These are phyloP conservation scores for Aspergillus candidus DNA, from an alignment of 2,329 filamentous ascomycete species.

Conservation along the genomic window DNA sequence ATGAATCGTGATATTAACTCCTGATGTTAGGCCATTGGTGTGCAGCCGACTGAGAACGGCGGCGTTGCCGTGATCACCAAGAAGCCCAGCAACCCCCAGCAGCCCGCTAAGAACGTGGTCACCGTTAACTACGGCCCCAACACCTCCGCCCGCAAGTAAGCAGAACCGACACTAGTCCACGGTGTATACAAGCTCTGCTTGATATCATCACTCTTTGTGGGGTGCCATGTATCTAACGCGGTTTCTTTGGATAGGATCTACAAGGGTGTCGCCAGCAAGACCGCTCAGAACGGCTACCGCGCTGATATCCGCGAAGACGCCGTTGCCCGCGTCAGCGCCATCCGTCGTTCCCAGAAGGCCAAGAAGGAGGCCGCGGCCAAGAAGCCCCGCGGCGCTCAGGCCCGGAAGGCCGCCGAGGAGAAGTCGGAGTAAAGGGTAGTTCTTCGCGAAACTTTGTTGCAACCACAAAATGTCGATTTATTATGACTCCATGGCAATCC, in stretches of 20 bases:
- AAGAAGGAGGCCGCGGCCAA: slow-evolving; percentile 67
- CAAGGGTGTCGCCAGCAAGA: slow-evolving; percentile 75
- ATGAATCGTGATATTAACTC: slow-evolving; percentile 5
- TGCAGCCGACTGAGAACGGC: slow-evolving; percentile 69
- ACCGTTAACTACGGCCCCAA: slow-evolving; percentile 64
- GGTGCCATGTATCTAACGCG: slow-evolving; percentile 15
- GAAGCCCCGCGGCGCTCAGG: slow-evolving; percentile 76
- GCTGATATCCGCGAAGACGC: slow-evolving; percentile 69
- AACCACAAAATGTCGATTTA: not conserved
- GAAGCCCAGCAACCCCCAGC: slow-evolving; percentile 65
- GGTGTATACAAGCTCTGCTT: not conserved
- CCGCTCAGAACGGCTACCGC: slow-evolving; percentile 81
- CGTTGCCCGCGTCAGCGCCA: slow-evolving; percentile 78
- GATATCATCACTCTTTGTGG: not conserved
- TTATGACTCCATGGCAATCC: slow-evolving; percentile 6
- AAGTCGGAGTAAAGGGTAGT: slow-evolving; percentile 29
- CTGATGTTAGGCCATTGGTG: slow-evolving; percentile 65
- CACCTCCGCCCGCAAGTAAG: slow-evolving; percentile 76
- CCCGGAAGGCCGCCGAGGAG: slow-evolving; percentile 56
- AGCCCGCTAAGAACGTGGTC: slow-evolving; percentile 63
- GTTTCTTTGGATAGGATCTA: slow-evolving; percentile 60
- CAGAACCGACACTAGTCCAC: not conserved
- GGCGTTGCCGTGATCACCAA: slow-evolving; percentile 78
- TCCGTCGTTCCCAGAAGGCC: slow-evolving; percentile 71
- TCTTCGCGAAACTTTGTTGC: not conserved